Conservation (phyloP, 1,139 yeast genomes). For the Geotrichum cucujoidarum region DNA sequence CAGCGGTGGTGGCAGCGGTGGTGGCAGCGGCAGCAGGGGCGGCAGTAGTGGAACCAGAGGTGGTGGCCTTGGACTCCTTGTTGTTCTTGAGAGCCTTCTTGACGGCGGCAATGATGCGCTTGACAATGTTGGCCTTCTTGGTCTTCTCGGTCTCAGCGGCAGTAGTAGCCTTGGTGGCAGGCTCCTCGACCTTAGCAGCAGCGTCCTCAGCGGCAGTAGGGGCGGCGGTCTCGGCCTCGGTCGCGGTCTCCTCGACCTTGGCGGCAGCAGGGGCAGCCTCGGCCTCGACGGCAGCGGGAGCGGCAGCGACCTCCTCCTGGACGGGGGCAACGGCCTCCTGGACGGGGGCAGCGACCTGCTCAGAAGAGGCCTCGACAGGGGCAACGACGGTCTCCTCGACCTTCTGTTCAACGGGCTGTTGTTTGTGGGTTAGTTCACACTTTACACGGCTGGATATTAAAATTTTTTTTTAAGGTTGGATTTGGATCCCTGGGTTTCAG, state of each 20-base stretch:
- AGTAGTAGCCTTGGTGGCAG: conserved; percentile 20
- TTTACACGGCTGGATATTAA: neutral
- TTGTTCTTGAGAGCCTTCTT: conserved; percentile 11
- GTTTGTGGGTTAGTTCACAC: too few relatives aligned
- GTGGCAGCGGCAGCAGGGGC: neutral
- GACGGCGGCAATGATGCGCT: conserved; percentile 7
- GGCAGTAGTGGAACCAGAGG: neutral
- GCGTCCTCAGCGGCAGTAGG: conserved; percentile 25
- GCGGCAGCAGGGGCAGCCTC: conserved; percentile 7
- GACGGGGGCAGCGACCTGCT: conserved; percentile 3
- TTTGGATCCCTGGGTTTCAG: neutral
- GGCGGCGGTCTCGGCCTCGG: conserved; percentile 19
- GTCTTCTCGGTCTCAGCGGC: conserved; percentile 20
- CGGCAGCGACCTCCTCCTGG: conserved; percentile 22
- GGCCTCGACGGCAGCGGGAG: conserved; percentile 2
- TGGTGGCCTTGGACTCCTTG: neutral
- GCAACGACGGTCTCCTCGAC: conserved; percentile 17
- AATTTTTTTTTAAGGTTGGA: neutral
- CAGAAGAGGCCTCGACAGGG: conserved; percentile 19
- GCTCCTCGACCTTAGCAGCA: conserved; percentile 20
- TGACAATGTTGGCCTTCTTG: conserved; percentile 4
- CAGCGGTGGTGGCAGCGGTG: neutral
- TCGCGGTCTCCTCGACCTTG: conserved; percentile 20
- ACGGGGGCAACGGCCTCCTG: conserved; percentile 22
- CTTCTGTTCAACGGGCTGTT: conserved; percentile 13